phyloP scores from a whole-genome alignment of 176 grass and related monocot genomes.

The Tillandsia fasciculata region DNA sequence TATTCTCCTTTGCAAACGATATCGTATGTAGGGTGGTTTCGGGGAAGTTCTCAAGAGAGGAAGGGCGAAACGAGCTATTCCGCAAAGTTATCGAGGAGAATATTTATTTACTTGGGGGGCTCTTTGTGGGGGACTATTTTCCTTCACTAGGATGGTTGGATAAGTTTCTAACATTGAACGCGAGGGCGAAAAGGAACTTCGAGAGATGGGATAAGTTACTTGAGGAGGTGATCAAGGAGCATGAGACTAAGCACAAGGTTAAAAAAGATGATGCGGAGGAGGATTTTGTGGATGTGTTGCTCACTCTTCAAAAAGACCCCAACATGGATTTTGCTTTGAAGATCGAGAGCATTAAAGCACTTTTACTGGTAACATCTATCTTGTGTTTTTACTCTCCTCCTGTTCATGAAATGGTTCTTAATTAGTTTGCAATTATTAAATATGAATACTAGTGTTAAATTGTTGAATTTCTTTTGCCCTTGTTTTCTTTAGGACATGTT shows the following conservation, averaged over 20 bases:
- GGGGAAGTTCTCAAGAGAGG: conserved; percentile 8
- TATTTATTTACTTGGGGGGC: not conserved
- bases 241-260: not conserved
- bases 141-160: conserved; percentile 27
- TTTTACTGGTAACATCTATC: conserved; percentile 11
- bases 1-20: conserved; percentile 17
- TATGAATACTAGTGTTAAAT: no score
- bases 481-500: conserved; percentile 30
- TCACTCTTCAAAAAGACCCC: conserved; percentile 11
- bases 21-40: conserved; percentile 31
- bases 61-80: not conserved
- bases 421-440: no score
- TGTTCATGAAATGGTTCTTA: no score
- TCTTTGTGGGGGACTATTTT: conserved; percentile 26
- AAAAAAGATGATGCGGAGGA: not conserved
- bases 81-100: not conserved
- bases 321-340: conserved; percentile 18
- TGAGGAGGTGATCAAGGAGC: conserved; percentile 25
- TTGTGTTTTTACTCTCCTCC: not conserved
- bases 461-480: no score
- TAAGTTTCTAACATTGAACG: conserved; percentile 7
- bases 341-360: conserved; percentile 29
- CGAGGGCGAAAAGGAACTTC: conserved; percentile 17
- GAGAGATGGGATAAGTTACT: conserved; percentile 34
- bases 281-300: conserved; percentile 43